Evolutionary conservation across 257 asterid species (phyloP), one percentile per base, ranked within the genome.

Genomic region (Paraleonurus japonicus): DNA sequence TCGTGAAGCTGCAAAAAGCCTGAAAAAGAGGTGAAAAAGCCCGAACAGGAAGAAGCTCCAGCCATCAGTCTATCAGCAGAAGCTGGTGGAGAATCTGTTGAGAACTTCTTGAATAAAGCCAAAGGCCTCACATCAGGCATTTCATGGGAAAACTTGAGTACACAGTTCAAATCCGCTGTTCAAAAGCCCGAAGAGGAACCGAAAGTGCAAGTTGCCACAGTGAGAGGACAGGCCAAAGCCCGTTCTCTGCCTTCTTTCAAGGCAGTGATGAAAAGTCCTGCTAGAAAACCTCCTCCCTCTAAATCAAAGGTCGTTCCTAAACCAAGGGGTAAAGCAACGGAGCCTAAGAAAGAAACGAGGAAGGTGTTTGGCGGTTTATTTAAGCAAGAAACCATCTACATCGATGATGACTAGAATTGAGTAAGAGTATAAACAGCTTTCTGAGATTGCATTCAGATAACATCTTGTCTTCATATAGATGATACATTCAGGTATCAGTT

Each of bases 381-480:
- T 84, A 70, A 86, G 86, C 98, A 92, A 80, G 97, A 92, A 84
- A 92, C 97, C 80, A 90, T 92, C 82, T 92, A 92, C 67, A 82
- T 91, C 5, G 98, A 90, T 75, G 97, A 92, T 73, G 96, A 88
- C 74, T 88, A 74, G 86, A 78, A 50, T 12, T 65, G 66, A 35
- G 33, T 23, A 32, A 28, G 20, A 30, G 63, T 61, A 48, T 66
- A 33, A 43, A 19, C 39, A 62, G 35, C 32, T 53, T 80, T 54
- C 17, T n/a, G 73, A 67, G 76, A 65, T 67, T 72, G 65, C 51
- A 71, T 65, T 67, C 17, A 9, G 54, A 66, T 39, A n/a, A 73
- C 26, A 32, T 19, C 43, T 39, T 50, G 24, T 50, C 68, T 74
- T 13, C 63, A 23, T 73, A 55, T 74, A 69, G 70, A 69, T 73